phyloP scores from a whole-genome alignment of 179 eudicot species.

The Gypsophila paniculata region DNA sequence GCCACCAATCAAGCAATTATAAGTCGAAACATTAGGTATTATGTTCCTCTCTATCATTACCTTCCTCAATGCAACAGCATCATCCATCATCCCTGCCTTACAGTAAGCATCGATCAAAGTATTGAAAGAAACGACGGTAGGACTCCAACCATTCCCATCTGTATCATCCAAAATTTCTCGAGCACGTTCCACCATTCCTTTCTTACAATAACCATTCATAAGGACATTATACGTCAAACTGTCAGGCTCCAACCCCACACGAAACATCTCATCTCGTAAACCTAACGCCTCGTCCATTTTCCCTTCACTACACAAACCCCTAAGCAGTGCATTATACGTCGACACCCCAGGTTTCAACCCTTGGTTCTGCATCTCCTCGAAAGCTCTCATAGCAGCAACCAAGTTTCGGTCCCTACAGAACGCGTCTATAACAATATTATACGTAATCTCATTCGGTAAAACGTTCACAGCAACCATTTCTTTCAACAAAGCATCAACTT shows the following conservation, averaged over 20 bases:
- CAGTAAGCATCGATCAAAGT: constrained; percentile 52
- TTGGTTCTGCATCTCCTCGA: constrained; percentile 49
- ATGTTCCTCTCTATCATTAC: constrained; percentile 38
- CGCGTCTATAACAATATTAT: constrained; percentile 53
- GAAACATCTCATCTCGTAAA: constrained; percentile 28
- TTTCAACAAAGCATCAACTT: constrained; percentile 56
- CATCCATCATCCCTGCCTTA: constrained; percentile 48
- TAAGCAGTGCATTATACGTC: constrained; percentile 47
- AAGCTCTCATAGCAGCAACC: constrained; percentile 37
- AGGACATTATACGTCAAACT: constrained; percentile 36
- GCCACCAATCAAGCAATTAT: constrained; percentile 57
- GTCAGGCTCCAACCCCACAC: constrained; percentile 31
- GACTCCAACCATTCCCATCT: constrained; percentile 30
- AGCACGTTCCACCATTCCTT: constrained; percentile 45
- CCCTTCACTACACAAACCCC: constrained; percentile 47
- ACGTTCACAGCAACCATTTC: constrained; percentile 49
- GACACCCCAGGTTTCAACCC: constrained; percentile 42
- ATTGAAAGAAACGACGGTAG: constrained; percentile 40
- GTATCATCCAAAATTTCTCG: constrained; percentile 41
- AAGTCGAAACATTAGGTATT: constrained; percentile 44
- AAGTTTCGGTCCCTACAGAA: constrained; percentile 56
- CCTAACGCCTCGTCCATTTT: constrained; percentile 36
- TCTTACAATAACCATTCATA: constrained; percentile 36
- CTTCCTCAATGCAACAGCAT: constrained; percentile 38
- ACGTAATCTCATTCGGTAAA: constrained; percentile 49